Evolutionary conservation across 2,329 filamentous ascomycete genomes (phyloP).

Genomic region (Helminthosporium solani): DNA sequence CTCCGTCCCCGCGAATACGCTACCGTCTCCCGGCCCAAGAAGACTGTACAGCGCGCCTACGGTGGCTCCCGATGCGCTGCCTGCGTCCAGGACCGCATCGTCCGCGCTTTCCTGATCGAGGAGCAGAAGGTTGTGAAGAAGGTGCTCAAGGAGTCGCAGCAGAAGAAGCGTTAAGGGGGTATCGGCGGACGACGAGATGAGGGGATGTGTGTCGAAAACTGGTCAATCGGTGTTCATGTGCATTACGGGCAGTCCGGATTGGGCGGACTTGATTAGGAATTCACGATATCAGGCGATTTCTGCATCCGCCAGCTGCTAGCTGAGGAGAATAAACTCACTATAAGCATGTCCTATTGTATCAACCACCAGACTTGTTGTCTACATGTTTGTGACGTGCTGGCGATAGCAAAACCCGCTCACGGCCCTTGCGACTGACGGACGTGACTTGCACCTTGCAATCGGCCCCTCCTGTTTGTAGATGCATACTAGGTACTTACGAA

Average conservation of each 20-base stretch:
- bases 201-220: constrained; percentile 38
- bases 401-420: too few relatives aligned
- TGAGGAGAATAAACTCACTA: constrained; percentile 38
- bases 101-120: constrained; percentile 98
- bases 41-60: constrained; percentile 98
- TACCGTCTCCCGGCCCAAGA: constrained; percentile 96
- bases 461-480: too few relatives aligned
- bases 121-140: constrained; percentile 99
- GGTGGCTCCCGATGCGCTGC: constrained; percentile 95
- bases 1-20: constrained; percentile 98
- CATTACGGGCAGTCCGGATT: constrained; percentile 45
- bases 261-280: constrained; percentile 34
- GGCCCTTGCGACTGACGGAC: too few relatives aligned
- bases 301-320: constrained; percentile 36
- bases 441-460: too few relatives aligned
- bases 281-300: constrained; percentile 42
- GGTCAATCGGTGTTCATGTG: constrained; percentile 45
- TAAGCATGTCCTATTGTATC: constrained; percentile 21
- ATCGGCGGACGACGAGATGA: constrained; percentile 21
- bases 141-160: constrained; percentile 97
- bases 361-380: too few relatives aligned
- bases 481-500: too few relatives aligned
- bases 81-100: constrained; percentile 97
- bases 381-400: too few relatives aligned
- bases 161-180: constrained; percentile 60